These are phyloP conservation scores for Colletotrichum liaoningense DNA, from an alignment of 2,329 filamentous ascomycete genomes.

Conservation along the genomic window DNA sequence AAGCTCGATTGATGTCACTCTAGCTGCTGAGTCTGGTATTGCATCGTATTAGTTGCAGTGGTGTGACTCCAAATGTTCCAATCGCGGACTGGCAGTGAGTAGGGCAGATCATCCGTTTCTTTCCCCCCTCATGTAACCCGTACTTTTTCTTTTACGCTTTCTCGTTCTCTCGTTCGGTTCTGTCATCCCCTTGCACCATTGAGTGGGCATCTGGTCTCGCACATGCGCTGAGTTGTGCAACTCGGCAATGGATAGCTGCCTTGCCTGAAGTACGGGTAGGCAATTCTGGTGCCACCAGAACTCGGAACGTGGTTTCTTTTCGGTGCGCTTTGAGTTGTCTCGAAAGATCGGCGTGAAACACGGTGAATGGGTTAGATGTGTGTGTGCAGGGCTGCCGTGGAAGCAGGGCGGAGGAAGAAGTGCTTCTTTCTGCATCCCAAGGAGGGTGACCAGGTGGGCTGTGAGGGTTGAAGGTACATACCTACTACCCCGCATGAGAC, in stretches of 20 bases:
- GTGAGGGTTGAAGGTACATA: background rate
- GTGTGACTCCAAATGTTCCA: background rate
- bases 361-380: constrained; percentile 1
- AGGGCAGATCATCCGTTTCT: background rate
- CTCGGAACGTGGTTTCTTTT: background rate
- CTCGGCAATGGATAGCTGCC: constrained; percentile 5
- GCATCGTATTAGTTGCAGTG: background rate
- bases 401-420: constrained; percentile 30
- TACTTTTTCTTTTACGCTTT: background rate
- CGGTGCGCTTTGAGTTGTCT: constrained; percentile 29
- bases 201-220: background rate
- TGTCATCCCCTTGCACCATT: background rate
- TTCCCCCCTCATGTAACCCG: background rate
- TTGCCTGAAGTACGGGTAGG: background rate
- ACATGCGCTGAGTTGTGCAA: background rate
- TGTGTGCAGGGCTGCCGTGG: constrained; percentile 31
- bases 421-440: background rate
- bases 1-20: background rate
- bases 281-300: background rate
- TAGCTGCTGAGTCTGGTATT: background rate
- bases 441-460: background rate
- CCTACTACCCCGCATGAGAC: constrained; percentile 23
- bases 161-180: background rate
- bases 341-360: constrained; percentile 29
- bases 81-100: background rate